A percentile compares a stretch with the other conserved stretches of the same genome.
Conservation (phyloP, 495 filamentous ascomycete species). For the Physcia stellaris region DNA sequence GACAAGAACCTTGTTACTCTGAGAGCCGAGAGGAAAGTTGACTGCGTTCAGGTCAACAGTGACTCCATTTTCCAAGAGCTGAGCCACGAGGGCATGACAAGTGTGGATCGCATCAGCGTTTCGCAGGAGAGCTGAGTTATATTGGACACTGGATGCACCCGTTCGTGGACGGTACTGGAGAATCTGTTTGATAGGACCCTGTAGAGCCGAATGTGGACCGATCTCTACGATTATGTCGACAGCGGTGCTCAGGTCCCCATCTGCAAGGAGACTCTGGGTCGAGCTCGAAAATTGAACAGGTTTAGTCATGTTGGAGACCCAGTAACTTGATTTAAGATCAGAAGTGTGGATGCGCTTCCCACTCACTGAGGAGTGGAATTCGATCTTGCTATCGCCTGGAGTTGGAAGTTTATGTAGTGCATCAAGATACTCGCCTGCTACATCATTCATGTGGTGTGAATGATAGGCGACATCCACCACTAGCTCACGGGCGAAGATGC, state of each 20-base stretch:
- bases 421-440: slow-evolving; percentile 8
- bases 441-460: slow-evolving; percentile 42
- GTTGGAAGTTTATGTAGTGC: too few species aligned
- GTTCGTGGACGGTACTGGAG: slow-evolving; percentile 4
- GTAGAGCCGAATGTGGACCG: slow-evolving; percentile 51
- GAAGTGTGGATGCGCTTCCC: too few species aligned
- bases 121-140: slow-evolving; percentile 4
- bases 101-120: slow-evolving; percentile 4
- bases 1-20: background rate
- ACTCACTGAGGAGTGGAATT: too few species aligned
- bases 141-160: slow-evolving; percentile 6
- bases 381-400: too few species aligned
- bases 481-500: slow-evolving; percentile 39
- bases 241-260: background rate
- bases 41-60: slow-evolving; percentile 1
- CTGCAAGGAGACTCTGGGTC: slow-evolving; percentile 1
- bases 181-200: slow-evolving; percentile 45
- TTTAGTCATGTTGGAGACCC: slow-evolving; percentile 3
- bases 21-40: background rate
- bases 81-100: slow-evolving; percentile 4
- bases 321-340: too few species aligned
- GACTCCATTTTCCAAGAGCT: slow-evolving; percentile 12
- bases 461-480: slow-evolving; percentile 50
- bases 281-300: slow-evolving; percentile 1
- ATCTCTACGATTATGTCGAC: slow-evolving; percentile 41